A percentile compares a stretch with the other conserved stretches of the same genome.
phyloP scores from a whole-genome alignment of 2,329 filamentous ascomycete species.

The Septoria linicola region DNA sequence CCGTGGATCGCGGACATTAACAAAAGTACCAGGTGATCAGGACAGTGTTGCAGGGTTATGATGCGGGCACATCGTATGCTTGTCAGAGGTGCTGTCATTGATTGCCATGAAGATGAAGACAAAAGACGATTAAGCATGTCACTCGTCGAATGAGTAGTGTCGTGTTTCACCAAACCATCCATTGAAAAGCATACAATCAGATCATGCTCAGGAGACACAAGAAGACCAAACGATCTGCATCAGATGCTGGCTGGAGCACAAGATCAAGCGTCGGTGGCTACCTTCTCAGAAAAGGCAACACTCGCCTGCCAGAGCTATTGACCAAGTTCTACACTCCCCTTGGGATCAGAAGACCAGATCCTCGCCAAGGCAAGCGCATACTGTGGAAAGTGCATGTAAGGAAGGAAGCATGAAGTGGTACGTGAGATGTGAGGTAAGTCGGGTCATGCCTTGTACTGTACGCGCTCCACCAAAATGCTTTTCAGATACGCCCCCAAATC shows the following conservation, averaged over 20 bases:
- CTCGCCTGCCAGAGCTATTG: not conserved
- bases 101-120: not conserved
- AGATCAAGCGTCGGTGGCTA: not conserved
- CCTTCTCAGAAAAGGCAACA: not conserved
- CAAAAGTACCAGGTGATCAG: no score
- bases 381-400: not conserved
- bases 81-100: not conserved
- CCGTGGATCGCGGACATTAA: not conserved
- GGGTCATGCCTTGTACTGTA: no score
- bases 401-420: no score
- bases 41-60: no score
- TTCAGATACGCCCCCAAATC: no score
- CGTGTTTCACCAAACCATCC: not conserved
- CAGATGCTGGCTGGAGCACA: not conserved
- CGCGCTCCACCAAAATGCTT: no score
- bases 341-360: not conserved
- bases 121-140: not conserved
- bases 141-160: not conserved
- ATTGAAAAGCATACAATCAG: not conserved
- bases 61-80: not conserved
- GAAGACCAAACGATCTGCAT: not conserved
- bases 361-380: not conserved
- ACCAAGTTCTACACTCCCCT: not conserved
- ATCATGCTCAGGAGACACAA: constrained; percentile 1
- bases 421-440: no score